These are phyloP conservation scores for Sporothrix curviconia DNA, from an alignment of 2,329 filamentous ascomycete genomes.

Conservation along the genomic window DNA sequence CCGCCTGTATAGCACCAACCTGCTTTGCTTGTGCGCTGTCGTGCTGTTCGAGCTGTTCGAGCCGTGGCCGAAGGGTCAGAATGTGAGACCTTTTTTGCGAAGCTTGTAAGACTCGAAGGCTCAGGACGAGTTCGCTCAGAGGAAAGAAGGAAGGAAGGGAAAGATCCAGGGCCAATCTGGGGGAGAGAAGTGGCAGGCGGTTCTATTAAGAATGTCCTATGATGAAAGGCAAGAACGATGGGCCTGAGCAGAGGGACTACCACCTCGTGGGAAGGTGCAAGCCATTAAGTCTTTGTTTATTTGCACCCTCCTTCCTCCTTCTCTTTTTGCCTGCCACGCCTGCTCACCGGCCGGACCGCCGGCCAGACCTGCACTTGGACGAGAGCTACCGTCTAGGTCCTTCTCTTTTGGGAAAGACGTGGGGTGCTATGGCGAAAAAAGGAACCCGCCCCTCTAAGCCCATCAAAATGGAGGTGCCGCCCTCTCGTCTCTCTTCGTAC, in stretches of 20 bases:
- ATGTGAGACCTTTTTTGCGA: slow-evolving; percentile 5
- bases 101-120: background rate
- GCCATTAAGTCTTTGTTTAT: background rate
- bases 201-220: background rate
- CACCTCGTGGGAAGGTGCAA: too few species aligned
- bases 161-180: too few species aligned
- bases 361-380: slow-evolving; percentile 6
- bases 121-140: background rate
- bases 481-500: too few species aligned
- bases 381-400: too few species aligned
- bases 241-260: too few species aligned
- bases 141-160: background rate
- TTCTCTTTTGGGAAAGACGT: background rate
- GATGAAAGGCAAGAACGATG: too few species aligned
- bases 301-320: background rate
- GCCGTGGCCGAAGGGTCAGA: background rate
- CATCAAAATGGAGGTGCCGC: too few species aligned
- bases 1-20: background rate
- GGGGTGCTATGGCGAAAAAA: background rate
- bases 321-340: too few species aligned
- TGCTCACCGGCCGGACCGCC: slow-evolving; percentile 2
- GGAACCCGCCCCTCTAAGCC: too few species aligned
- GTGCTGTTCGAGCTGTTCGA: background rate
- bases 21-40: background rate
- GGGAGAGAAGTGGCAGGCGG: too few species aligned